A percentile compares a stretch with the other conserved stretches of the same genome.
Evolutionary conservation across 345 rosid genomes (phyloP).

Genomic region (Hibiscus mutabilis): DNA sequence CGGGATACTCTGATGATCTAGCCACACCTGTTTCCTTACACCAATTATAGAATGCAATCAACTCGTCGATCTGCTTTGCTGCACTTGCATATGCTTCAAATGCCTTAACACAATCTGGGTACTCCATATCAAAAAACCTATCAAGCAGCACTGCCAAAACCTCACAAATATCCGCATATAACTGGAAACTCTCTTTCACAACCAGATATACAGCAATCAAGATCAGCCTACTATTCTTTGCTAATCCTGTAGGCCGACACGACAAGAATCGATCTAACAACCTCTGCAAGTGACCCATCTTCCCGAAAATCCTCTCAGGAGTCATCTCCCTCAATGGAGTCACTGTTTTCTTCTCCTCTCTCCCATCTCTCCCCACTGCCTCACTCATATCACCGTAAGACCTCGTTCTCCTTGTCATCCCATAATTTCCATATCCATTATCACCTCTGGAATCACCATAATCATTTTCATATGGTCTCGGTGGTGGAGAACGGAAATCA

Average conservation of each 20-base stretch:
- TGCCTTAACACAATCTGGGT: conserved; percentile 70
- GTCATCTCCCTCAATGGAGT: conserved; percentile 76
- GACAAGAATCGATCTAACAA: conserved; percentile 77
- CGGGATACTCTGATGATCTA: conserved; percentile 88
- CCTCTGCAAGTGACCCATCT: conserved; percentile 84
- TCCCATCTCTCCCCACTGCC: conserved; percentile 28
- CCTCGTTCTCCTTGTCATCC: conserved; percentile 51
- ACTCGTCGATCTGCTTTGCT: conserved; percentile 81
- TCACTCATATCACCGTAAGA: conserved; percentile 73
- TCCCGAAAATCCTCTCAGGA: conserved; percentile 67
- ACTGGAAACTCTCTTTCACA: conserved; percentile 78
- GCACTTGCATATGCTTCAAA: conserved; percentile 67
- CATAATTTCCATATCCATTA: conserved; percentile 28
- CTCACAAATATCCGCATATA: conserved; percentile 79
- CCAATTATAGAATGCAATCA: conserved; percentile 66
- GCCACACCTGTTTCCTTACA: conserved; percentile 74
- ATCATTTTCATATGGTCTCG: conserved; percentile 49
- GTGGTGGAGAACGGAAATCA: conserved; percentile 68
- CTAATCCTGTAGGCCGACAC: conserved; percentile 78
- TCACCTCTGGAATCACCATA: conserved; percentile 36
- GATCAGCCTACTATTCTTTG: conserved; percentile 62
- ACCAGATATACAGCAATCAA: conserved; percentile 62
- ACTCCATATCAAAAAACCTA: conserved; percentile 83
- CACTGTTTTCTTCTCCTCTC: conserved; percentile 31
- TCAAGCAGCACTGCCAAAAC: conserved; percentile 73